These are phyloP conservation scores for Periconia digitata DNA, from an alignment of 2,329 filamentous ascomycete genomes.

Conservation along the genomic window DNA sequence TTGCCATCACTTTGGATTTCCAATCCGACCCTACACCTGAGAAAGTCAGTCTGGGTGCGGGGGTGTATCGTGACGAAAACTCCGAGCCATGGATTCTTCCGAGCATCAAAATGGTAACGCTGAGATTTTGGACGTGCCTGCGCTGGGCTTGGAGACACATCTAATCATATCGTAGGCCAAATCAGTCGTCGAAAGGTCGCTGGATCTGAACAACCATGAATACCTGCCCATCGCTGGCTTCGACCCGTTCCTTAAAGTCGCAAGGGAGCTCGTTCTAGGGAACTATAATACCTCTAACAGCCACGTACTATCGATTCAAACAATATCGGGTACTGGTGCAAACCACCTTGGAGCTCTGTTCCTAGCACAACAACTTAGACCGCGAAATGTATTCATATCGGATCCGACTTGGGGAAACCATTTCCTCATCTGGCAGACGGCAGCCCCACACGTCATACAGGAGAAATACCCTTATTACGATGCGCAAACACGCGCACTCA, in stretches of 20 bases:
- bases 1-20: too few relatives aligned
- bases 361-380: constrained; percentile 85
- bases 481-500: constrained; percentile 82
- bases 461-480: constrained; percentile 93
- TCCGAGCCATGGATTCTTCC: constrained; percentile 97
- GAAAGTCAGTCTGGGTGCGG: constrained; percentile 94
- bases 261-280: constrained; percentile 6
- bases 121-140: constrained; percentile 86
- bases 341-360: constrained; percentile 92
- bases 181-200: constrained; percentile 78
- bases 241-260: constrained; percentile 78
- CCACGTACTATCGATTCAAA: constrained; percentile 75
- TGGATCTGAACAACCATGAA: constrained; percentile 94
- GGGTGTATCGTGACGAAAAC: constrained; percentile 91
- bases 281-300: background rate
- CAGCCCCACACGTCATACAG: constrained; percentile 64
- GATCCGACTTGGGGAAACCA: constrained; percentile 98
- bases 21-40: too few relatives aligned
- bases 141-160: background rate
- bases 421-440: constrained; percentile 96
- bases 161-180: constrained; percentile 16
- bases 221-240: constrained; percentile 96
- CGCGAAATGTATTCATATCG: constrained; percentile 82
- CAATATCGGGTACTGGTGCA: constrained; percentile 95
- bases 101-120: too few relatives aligned